Base-by-base conservation (phyloP, 192 early-diverging fungal species). In the Coemansia sp. region DNA sequence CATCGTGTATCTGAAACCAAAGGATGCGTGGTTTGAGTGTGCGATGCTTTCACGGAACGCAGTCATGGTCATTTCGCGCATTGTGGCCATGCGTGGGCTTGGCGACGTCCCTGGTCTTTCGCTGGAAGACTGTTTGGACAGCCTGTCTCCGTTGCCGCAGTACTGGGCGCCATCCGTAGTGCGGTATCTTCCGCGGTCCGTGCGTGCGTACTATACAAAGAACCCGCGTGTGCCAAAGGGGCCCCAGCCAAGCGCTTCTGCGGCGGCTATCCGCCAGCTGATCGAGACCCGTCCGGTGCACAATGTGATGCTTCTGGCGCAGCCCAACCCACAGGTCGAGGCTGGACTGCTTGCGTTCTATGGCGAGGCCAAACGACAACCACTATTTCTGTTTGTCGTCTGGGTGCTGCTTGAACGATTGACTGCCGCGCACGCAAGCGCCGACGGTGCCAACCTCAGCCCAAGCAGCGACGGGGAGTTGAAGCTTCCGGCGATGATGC, bases 371-470 rank as follows among this genome's bases (percentile, higher is more conserved):
- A 84, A 87, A 39, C 83, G 87, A 59, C 92, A 90, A 43, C 76
- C 89, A 15, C 81, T 85, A 64, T 86, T 93, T 56, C 68, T 93
- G 18, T 89, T 87, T 53, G 84, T 85, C 5, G 69, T 93, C 16
- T 93, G 92, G 92, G 72, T 85, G 64, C 78, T 84, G 50, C 69
- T 81, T 19, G 75, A 75, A 52, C 79, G 76, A 49, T 60, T 58
- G 45, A 42, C 62, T 19, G 23, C 57, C 38, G 39, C 57, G n/a
- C 38, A 37, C 32, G 26, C 72, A 23, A n/a, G 58, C 15, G 52
- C n/a, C 21, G 10, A 37, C 16, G 45, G 44, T 19, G 50, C 9
- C 42, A 38, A 16, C 9, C 13, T 9, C 57, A 16, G 38, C 9
- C 13, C 23, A 32, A 16, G 38, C 9, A 56, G 19, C 56, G 18